phyloP scores from a whole-genome alignment of 495 filamentous ascomycete species.

The Penicillium chermesinum region DNA sequence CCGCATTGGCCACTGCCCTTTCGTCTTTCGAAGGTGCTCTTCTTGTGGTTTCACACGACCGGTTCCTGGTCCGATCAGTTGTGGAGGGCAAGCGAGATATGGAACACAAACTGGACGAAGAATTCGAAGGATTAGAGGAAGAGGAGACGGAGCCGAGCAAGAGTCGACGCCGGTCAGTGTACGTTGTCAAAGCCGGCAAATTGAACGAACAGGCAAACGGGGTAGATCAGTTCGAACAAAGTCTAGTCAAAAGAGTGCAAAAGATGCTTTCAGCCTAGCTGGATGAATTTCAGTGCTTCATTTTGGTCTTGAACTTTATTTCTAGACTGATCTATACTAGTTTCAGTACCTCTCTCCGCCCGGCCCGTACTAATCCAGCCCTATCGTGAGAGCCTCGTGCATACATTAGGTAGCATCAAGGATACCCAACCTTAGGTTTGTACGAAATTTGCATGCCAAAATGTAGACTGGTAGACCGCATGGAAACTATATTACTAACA shows the following conservation, averaged over 20 bases:
- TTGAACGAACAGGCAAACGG: conserved; percentile 53
- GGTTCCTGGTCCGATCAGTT: conserved; percentile 65
- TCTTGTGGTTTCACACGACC: conserved; percentile 69
- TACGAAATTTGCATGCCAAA: too few species aligned
- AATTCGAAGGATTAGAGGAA: conserved; percentile 47
- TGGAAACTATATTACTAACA: too few species aligned
- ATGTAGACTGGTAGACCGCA: too few species aligned
- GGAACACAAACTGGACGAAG: conserved; percentile 40
- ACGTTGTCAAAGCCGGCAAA: conserved; percentile 52
- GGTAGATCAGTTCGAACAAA: conserved; percentile 59
- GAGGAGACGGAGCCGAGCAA: conserved; percentile 42
- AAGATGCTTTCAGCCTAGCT: conserved; percentile 26
- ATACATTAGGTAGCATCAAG: too few species aligned
- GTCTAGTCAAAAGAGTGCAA: conserved; percentile 53
- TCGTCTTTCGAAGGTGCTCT: conserved; percentile 64
- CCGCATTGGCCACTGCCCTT: conserved; percentile 60
- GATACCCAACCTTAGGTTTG: too few species aligned
- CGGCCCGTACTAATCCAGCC: too few species aligned
- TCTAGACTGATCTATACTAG: too few species aligned
- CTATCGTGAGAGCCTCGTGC: too few species aligned
- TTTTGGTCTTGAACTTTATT: too few species aligned
- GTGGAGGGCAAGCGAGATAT: conserved; percentile 56
- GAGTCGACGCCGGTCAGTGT: conserved; percentile 52
- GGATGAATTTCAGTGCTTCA: too few species aligned
- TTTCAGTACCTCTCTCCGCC: too few species aligned